Evolutionary conservation across 2,329 filamentous ascomycete genomes (phyloP).

Genomic region (Aureobasidium musti): DNA sequence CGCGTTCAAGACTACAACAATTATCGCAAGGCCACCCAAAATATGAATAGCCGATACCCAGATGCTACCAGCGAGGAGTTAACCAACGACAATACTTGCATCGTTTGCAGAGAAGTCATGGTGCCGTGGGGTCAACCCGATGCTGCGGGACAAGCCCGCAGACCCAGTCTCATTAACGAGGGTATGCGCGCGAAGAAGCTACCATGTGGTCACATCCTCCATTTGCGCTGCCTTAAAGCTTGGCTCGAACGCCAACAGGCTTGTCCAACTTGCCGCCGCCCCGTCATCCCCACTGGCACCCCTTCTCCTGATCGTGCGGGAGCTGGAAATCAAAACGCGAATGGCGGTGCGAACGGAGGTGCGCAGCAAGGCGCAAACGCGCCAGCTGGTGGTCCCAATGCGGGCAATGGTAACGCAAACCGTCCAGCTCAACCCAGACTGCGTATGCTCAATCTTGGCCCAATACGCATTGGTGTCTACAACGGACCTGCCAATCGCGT

Average conservation of each 20-base stretch:
- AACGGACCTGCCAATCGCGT: conserved; percentile 54
- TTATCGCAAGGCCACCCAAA: conserved; percentile 85
- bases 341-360: conserved; percentile 1
- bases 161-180: conserved; percentile 56
- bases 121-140: conserved; percentile 66
- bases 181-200: conserved; percentile 90
- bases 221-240: conserved; percentile 90
- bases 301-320: neutral
- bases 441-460: conserved; percentile 68
- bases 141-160: conserved; percentile 38
- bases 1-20: conserved; percentile 83
- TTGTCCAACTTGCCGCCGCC: conserved; percentile 87
- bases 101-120: conserved; percentile 98
- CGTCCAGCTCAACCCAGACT: conserved; percentile 37
- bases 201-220: conserved; percentile 92
- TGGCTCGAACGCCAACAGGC: conserved; percentile 98
- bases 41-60: conserved; percentile 89
- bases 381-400: conserved; percentile 17
- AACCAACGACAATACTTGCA: conserved; percentile 84
- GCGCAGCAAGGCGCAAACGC: conserved; percentile 3
- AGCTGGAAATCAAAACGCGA: conserved; percentile 17
- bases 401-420: conserved; percentile 12
- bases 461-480: conserved; percentile 70
- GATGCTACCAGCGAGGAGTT: conserved; percentile 90
- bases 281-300: conserved; percentile 55